Conservation (phyloP, 2,329 filamentous ascomycete genomes). For the Pseudofabraea citricarpa region DNA sequence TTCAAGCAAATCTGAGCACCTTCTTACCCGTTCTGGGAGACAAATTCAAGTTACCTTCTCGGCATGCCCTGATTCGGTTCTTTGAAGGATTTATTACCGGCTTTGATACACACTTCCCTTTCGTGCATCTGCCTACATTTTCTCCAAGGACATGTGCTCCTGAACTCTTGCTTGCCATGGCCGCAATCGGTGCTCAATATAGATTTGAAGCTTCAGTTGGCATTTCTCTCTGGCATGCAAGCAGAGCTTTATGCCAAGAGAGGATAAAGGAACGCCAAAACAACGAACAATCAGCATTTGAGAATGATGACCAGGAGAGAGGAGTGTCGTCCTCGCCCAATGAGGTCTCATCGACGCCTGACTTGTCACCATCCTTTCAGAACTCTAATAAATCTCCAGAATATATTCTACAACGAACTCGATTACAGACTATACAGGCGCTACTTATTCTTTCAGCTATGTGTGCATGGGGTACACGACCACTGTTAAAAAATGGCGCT, state of each 20-base stretch:
- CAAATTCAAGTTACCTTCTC: background rate
- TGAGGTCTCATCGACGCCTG: background rate
- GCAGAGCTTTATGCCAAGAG: conserved; percentile 52
- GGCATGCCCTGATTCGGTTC: too few species aligned
- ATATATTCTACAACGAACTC: conserved; percentile 16
- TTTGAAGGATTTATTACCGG: too few species aligned
- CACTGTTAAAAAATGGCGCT: conserved; percentile 55
- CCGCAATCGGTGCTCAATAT: conserved; percentile 64
- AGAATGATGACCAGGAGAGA: background rate
- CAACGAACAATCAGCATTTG: conserved; percentile 32
- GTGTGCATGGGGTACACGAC: conserved; percentile 56
- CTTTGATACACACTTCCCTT: too few species aligned
- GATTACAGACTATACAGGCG: conserved; percentile 59
- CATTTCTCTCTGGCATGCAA: conserved; percentile 57
- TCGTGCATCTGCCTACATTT: conserved; percentile 65
- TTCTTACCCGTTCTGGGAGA: too few species aligned
- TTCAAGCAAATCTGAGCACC: too few species aligned
- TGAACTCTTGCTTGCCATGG: conserved; percentile 62
- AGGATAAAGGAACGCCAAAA: conserved; percentile 54
- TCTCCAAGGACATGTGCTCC: conserved; percentile 59
- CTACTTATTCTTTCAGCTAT: conserved; percentile 56
- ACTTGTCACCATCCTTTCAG: background rate
- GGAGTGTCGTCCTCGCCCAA: background rate
- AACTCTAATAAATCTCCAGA: too few species aligned
- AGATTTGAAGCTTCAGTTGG: conserved; percentile 55